phyloP scores from a whole-genome alignment of 371 early-diverging fungal genomes.

The Mucor mucedo region DNA sequence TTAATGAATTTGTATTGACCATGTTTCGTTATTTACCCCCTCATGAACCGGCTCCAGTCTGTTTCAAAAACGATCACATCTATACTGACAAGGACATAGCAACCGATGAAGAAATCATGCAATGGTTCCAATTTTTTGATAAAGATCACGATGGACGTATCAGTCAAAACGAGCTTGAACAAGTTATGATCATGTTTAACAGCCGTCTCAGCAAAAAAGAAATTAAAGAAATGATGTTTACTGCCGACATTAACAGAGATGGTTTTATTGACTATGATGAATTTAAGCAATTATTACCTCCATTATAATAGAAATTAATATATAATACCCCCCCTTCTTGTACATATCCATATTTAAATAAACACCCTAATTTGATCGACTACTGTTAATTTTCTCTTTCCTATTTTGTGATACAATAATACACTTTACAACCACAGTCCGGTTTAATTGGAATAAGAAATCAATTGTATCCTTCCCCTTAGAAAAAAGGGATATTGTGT shows the following conservation, averaged over 20 bases:
- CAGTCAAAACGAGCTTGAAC: conserved; percentile 68
- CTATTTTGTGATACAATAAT: background rate
- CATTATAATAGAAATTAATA: conserved; percentile 10
- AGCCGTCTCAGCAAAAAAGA: conserved; percentile 73
- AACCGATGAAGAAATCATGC: conserved; percentile 65
- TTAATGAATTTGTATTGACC: conserved; percentile 74
- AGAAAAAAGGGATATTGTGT: background rate
- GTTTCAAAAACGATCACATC: conserved; percentile 9
- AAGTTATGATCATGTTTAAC: conserved; percentile 71
- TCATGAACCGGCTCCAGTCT: conserved; percentile 13
- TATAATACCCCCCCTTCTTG: conserved; percentile 1
- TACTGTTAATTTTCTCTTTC: background rate
- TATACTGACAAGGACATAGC: conserved; percentile 55
- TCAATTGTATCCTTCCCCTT: background rate
- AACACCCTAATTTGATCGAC: conserved; percentile 1
- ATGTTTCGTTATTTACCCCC: conserved; percentile 46
- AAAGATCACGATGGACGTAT: conserved; percentile 76
- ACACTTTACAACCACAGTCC: background rate
- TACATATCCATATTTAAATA: conserved; percentile 8
- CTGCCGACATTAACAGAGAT: conserved; percentile 78
- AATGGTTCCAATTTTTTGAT: conserved; percentile 77
- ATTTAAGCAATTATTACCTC: conserved; percentile 63
- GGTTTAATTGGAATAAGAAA: background rate
- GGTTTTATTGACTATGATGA: conserved; percentile 67
- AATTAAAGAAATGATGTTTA: conserved; percentile 82